Conservation (phyloP, 495 filamentous ascomycete genomes). For the Parmelia sp. region DNA sequence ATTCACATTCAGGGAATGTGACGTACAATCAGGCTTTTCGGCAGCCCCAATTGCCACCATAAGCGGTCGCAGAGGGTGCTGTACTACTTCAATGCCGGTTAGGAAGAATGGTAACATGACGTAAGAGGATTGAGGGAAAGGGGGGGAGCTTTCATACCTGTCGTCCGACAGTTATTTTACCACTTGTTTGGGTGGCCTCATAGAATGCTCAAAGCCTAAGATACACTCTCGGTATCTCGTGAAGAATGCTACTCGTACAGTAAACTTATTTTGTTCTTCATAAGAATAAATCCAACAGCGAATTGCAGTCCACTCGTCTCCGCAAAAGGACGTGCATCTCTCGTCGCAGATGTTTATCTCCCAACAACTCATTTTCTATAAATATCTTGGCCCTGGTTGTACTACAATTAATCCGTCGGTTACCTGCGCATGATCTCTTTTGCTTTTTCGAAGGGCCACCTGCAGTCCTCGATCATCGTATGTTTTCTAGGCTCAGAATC, state of each 20-base stretch:
- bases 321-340: not conserved
- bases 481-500: not conserved
- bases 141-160: not conserved
- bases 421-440: not conserved
- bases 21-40: not conserved
- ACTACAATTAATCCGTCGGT: not conserved
- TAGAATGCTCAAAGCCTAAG: not conserved
- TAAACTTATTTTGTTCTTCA: not conserved
- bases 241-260: not conserved
- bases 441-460: not conserved
- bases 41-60: too few relatives aligned
- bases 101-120: not conserved
- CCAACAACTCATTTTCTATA: not conserved
- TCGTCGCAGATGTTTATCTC: not conserved
- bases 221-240: not conserved
- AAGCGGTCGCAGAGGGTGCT: not conserved
- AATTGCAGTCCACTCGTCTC: not conserved
- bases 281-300: not conserved
- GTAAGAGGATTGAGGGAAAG: not conserved
- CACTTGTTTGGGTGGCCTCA: not conserved
- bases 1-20: not conserved
- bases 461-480: not conserved
- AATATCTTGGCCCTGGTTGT: too few relatives aligned
- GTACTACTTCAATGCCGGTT: too few relatives aligned
- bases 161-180: not conserved